Evolutionary conservation across 768 basidiomycete genomes (phyloP).

Genomic region (Lactarius sp.): DNA sequence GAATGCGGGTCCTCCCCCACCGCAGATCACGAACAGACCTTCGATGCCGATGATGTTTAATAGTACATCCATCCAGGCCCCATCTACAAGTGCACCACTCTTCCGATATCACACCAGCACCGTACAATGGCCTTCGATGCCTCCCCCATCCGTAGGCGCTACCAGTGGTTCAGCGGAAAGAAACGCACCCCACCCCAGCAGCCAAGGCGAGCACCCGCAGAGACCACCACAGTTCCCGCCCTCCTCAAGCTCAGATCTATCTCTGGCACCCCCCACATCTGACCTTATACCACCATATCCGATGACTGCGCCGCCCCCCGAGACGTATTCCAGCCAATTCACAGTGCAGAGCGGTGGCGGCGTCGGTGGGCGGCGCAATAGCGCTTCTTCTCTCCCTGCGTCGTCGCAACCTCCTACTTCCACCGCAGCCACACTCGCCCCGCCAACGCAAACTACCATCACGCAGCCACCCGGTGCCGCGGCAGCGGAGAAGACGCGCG

Average conservation of each 20-base stretch:
- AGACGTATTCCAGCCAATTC: conserved; percentile 1
- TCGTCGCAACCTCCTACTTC: conserved; percentile 16
- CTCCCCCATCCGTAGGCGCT: background rate
- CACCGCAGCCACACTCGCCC: conserved; percentile 1
- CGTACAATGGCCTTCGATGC: conserved; percentile 7
- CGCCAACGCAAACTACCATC: background rate
- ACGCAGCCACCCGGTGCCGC: conserved; percentile 7
- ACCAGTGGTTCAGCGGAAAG: background rate
- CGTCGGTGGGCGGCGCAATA: background rate
- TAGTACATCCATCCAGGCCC: background rate
- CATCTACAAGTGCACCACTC: background rate
- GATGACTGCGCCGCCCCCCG: background rate
- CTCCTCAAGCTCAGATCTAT: conserved; percentile 12
- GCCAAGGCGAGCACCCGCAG: background rate
- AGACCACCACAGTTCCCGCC: background rate
- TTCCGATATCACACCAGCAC: background rate
- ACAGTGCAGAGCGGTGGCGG: background rate
- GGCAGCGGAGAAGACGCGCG: conserved; percentile 10
- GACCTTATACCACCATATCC: background rate
- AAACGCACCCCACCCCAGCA: background rate
- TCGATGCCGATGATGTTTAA: conserved; percentile 22
- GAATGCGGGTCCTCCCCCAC: conserved; percentile 37
- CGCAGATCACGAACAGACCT: conserved; percentile 23
- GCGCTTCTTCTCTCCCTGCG: conserved; percentile 11
- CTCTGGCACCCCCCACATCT: conserved; percentile 9